Percentiles rank a stretch among this genome's conserved stretches.
These are phyloP conservation scores for Tulasnella calospora DNA, from an alignment of 768 basidiomycete species.

Conservation along the genomic window DNA sequence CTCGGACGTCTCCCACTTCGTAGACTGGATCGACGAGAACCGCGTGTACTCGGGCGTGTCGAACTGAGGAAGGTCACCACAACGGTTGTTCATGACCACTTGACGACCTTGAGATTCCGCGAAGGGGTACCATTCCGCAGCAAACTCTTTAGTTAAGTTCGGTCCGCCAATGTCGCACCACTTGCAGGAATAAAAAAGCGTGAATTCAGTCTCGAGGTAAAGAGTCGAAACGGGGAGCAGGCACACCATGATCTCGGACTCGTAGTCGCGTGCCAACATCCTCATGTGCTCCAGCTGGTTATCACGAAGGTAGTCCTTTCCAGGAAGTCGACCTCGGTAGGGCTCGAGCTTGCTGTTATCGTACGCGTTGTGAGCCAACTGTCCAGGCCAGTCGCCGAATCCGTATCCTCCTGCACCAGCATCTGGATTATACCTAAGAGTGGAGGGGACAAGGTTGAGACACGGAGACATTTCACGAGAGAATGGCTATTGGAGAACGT, in stretches of 20 bases:
- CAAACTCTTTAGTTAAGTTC: slow-evolving; percentile 29
- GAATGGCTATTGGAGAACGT: not conserved
- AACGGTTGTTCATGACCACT: slow-evolving; percentile 47
- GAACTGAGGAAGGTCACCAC: slow-evolving; percentile 50
- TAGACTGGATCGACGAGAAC: slow-evolving; percentile 46
- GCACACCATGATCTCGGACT: slow-evolving; percentile 52
- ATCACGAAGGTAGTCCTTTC: slow-evolving; percentile 50
- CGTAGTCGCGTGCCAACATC: slow-evolving; percentile 46
- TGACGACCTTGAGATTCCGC: slow-evolving; percentile 39
- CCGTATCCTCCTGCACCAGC: slow-evolving; percentile 45
- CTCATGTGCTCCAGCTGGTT: slow-evolving; percentile 51
- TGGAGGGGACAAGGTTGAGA: not conserved
- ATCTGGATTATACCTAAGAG: slow-evolving; percentile 51
- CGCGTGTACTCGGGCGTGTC: slow-evolving; percentile 53
- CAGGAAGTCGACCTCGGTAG: slow-evolving; percentile 50
- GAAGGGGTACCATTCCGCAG: slow-evolving; percentile 29
- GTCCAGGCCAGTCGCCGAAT: slow-evolving; percentile 50
- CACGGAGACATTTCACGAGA: too few species aligned
- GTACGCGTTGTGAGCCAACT: slow-evolving; percentile 50
- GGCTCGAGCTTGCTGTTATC: slow-evolving; percentile 47
- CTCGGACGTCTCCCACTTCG: slow-evolving; percentile 55
- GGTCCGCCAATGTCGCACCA: slow-evolving; percentile 54
- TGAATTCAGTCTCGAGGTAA: slow-evolving; percentile 26
- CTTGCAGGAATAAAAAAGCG: slow-evolving; percentile 31
- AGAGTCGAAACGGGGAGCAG: not conserved